Conservation (phyloP, 2,329 filamentous ascomycete genomes). For the Ilyonectria robusta region DNA sequence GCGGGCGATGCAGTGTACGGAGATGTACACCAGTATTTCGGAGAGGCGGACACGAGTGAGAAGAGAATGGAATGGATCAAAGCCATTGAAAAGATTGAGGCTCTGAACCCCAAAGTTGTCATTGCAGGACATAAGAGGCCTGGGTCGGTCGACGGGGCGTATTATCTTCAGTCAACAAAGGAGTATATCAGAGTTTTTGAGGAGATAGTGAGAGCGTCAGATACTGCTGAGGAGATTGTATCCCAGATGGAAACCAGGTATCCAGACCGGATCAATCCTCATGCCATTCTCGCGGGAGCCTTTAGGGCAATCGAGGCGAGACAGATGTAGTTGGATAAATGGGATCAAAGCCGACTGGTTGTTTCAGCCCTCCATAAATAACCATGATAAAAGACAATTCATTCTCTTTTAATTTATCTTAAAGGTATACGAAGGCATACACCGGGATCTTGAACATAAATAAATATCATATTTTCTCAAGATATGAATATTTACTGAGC, state of each 20-base stretch:
- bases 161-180: conserved; percentile 6
- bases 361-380: no score
- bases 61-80: conserved; percentile 19
- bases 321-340: no score
- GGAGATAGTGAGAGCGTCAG: background rate
- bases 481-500: no score
- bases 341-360: no score
- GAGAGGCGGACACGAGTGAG: conserved; percentile 9
- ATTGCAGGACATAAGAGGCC: conserved; percentile 16
- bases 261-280: background rate
- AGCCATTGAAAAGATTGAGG: conserved; percentile 20
- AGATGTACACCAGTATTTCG: conserved; percentile 17
- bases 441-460: no score
- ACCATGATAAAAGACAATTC: no score
- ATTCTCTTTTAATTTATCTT: no score
- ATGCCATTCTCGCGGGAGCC: no score
- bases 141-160: conserved; percentile 10
- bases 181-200: conserved; percentile 16
- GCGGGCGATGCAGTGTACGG: conserved; percentile 21
- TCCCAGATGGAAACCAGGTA: background rate
- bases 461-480: no score
- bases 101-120: conserved; percentile 4
- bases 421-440: no score
- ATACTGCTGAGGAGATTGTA: background rate
- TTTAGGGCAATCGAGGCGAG: no score